Evolutionary conservation across 225 moss, liverwort and hornwort species (phyloP), one percentile per base, ranked within the genome.

Genomic region (Physcomitrellopsis africana): DNA sequence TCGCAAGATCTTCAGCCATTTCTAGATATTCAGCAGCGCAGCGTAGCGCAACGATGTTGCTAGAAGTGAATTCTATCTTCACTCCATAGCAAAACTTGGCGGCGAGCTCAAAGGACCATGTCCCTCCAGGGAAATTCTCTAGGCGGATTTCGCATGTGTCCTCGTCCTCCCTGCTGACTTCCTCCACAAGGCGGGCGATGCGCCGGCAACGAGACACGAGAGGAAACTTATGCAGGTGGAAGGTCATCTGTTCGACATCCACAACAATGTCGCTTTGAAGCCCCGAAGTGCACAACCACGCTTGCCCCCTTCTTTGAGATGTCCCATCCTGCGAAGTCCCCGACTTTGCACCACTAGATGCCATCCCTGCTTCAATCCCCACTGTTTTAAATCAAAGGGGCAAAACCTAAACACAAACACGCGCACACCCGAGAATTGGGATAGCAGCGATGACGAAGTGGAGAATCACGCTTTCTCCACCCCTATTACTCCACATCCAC

Each of bases 31-130:
- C 90, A 2, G 90, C 85, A 7, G 80, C 85, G 66, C 90, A 90
- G 8, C 83, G 80, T 0, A 90, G 80, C 2, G 85, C 85, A 1
- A 87, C 45, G 18, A 87, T 63, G 20, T 87, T 90, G 68, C 14
- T 68, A 2, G 90, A 20, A 7, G 62, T 62, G 32, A 87, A 84
- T 63, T 90, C 87, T 72, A 87, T 72, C 48, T 87, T 87, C 22
- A 85, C 83, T 18, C 87, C 87, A 32, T 90, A 90, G 65, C 90
- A 90, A 55, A 90, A 90, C 81, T 90, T 90, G 0, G 90, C 90
- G 3, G 87, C 87, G 10, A 90, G 85, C 70, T 90, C 90, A 51
- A 90, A 90, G 8, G 90, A 83, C 65, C 75, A 76, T 2, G 85
- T 44, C 15, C 83, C 90, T 1, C 90, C 90, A 0, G 90, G 90